phyloP scores from a whole-genome alignment of 2,329 filamentous ascomycete species.

The Neophaeococcomyces aloes region DNA sequence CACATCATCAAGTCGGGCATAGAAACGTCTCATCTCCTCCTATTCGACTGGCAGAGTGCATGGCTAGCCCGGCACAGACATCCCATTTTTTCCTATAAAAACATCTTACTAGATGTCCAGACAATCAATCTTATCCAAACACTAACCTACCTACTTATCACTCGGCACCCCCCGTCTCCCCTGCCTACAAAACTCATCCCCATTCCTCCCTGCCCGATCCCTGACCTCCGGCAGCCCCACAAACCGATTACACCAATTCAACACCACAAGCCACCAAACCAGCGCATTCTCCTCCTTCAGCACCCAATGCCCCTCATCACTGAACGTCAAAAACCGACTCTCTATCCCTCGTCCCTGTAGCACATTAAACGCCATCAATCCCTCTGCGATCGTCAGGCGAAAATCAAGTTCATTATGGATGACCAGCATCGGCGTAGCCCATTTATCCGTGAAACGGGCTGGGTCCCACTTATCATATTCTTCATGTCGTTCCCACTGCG shows the following conservation, averaged over 20 bases:
- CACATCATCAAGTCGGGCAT: no score
- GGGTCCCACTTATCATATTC: conserved; percentile 51
- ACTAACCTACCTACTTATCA: conserved; percentile 1
- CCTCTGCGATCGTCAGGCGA: conserved; percentile 73
- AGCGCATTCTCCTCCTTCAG: conserved; percentile 84
- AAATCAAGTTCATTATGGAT: conserved; percentile 91
- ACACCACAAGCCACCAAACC: conserved; percentile 77
- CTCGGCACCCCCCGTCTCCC: conserved; percentile 4
- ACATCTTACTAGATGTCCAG: no score
- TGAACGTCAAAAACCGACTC: conserved; percentile 70
- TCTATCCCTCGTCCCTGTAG: conserved; percentile 65
- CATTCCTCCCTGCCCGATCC: conserved; percentile 24
- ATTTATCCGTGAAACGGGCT: conserved; percentile 47
- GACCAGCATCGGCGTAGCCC: conserved; percentile 78
- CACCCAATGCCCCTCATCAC: conserved; percentile 74
- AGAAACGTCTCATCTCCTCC: no score
- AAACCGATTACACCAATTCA: conserved; percentile 62
- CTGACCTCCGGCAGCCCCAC: conserved; percentile 41
- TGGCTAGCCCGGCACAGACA: no score
- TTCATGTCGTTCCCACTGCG: conserved; percentile 40
- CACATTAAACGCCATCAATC: conserved; percentile 74
- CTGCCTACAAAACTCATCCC: conserved; percentile 14
- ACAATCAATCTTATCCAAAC: no score
- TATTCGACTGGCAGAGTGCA: no score
- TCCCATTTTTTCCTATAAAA: no score